Percentiles rank a stretch among this genome's conserved stretches.
phyloP scores from a whole-genome alignment of 148 eudicot genomes.

The Diospyros lotus region DNA sequence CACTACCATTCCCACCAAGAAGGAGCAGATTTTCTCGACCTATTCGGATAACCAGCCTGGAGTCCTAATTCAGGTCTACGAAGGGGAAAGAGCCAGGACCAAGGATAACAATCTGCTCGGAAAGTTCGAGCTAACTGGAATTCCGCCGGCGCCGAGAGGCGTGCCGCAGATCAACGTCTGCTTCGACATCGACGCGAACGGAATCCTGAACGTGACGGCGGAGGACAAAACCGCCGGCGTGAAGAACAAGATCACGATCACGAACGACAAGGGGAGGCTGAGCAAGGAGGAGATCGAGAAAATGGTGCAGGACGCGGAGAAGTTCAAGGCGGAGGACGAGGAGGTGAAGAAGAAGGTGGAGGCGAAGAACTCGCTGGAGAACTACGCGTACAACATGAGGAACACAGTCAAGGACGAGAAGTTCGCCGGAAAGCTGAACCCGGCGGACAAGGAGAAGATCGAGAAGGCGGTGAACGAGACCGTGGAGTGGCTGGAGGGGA shows the following conservation, averaged over 20 bases:
- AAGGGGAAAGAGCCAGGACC: slow-evolving; percentile 16
- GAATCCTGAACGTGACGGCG: slow-evolving; percentile 13
- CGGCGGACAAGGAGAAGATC: slow-evolving; percentile 13
- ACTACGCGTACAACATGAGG: slow-evolving; percentile 5
- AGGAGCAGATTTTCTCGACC: slow-evolving; percentile 12
- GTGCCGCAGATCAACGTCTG: slow-evolving; percentile 11
- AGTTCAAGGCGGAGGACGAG: slow-evolving; percentile 17
- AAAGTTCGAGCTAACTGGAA: slow-evolving; percentile 9
- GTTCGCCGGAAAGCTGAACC: slow-evolving; percentile 7
- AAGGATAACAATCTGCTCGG: slow-evolving; percentile 14
- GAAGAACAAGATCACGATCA: slow-evolving; percentile 18
- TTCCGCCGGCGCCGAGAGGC: slow-evolving; percentile 10
- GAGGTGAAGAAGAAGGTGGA: slow-evolving; percentile 13
- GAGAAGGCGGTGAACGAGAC: slow-evolving; percentile 13
- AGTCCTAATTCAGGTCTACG: slow-evolving; percentile 13
- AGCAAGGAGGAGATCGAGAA: slow-evolving; percentile 10
- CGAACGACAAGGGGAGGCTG: slow-evolving; percentile 13
- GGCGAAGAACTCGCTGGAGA: slow-evolving; percentile 6
- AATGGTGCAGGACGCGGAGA: slow-evolving; percentile 16
- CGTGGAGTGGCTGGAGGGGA: slow-evolving; percentile 13
- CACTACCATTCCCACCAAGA: slow-evolving; percentile 15
- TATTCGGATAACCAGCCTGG: slow-evolving; percentile 18
- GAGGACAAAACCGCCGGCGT: slow-evolving; percentile 17
- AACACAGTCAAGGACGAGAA: slow-evolving; percentile 10
- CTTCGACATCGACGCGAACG: slow-evolving; percentile 12